Evolutionary conservation across 345 rosid species (phyloP).

Genomic region (Pistacia integerrima): DNA sequence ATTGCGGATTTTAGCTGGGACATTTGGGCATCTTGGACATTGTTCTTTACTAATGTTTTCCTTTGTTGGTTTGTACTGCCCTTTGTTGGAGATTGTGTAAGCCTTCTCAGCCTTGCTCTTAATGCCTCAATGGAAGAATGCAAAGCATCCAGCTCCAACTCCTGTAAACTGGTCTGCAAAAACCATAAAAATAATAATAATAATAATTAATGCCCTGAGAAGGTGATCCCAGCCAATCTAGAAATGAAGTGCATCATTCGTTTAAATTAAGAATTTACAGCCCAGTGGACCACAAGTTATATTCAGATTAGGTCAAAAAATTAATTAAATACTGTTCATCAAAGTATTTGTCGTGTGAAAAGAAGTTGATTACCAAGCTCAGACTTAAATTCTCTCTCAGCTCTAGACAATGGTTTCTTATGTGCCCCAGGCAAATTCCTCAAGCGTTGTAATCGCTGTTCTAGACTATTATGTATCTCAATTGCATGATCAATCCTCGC

Average conservation of each 20-base stretch:
- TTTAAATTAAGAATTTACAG: neutral
- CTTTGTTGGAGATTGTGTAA: slow-evolving; percentile 45
- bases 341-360: neutral
- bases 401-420: slow-evolving; percentile 85
- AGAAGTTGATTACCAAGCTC: slow-evolving; percentile 66
- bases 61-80: slow-evolving; percentile 38
- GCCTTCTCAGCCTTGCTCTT: slow-evolving; percentile 62
- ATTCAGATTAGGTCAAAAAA: neutral
- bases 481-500: slow-evolving; percentile 55
- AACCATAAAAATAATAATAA: slow-evolving; percentile 10
- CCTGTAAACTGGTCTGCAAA: slow-evolving; percentile 62
- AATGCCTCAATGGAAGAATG: slow-evolving; percentile 70
- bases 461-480: slow-evolving; percentile 52
- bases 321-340: neutral
- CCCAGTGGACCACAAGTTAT: neutral
- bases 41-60: slow-evolving; percentile 39
- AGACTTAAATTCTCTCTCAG: slow-evolving; percentile 79
- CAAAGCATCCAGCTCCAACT: slow-evolving; percentile 77
- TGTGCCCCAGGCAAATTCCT: slow-evolving; percentile 75
- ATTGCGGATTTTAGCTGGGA: slow-evolving; percentile 68
- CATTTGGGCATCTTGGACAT: slow-evolving; percentile 54
- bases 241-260: neutral
- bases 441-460: slow-evolving; percentile 59
- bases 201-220: neutral
- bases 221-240: neutral